A percentile compares a stretch with the other conserved stretches of the same genome.
phyloP scores from a whole-genome alignment of 108 stramenopile genomes.

The Chaetoceros tenuissimus region DNA sequence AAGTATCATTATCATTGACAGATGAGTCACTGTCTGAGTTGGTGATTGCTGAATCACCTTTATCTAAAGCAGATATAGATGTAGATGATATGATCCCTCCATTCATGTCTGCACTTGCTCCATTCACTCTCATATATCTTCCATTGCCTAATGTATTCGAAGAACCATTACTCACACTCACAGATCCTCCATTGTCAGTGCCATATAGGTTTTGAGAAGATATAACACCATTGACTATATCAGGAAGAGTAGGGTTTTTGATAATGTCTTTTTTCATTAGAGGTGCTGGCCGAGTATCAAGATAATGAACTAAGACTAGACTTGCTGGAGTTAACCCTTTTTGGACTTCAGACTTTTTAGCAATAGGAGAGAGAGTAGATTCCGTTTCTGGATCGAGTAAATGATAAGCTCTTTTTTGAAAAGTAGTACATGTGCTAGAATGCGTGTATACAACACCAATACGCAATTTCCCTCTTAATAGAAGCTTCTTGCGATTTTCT shows the following conservation, averaged over 20 bases:
- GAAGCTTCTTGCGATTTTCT: constrained; percentile 26
- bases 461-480: constrained; percentile 10
- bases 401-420: constrained; percentile 22
- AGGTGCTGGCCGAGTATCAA: constrained; percentile 9
- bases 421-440: not conserved
- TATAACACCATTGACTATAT: not conserved
- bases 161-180: too few relatives aligned
- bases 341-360: constrained; percentile 2
- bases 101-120: too few relatives aligned
- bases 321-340: constrained; percentile 1
- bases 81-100: too few relatives aligned
- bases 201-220: too few relatives aligned
- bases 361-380: not conserved
- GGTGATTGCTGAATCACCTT: too few relatives aligned
- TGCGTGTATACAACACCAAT: constrained; percentile 20
- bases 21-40: too few relatives aligned
- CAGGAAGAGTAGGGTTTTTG: not conserved
- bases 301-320: constrained; percentile 18
- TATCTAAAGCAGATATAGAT: too few relatives aligned
- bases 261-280: not conserved
- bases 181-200: too few relatives aligned
- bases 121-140: too few relatives aligned
- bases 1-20: too few relatives aligned
- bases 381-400: constrained; percentile 8
- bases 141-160: too few relatives aligned